Percentiles rank a stretch among this genome's conserved stretches.
Evolutionary conservation across 23 red algal genomes (phyloP).

Genomic region (Gracilariopsis chorda): DNA sequence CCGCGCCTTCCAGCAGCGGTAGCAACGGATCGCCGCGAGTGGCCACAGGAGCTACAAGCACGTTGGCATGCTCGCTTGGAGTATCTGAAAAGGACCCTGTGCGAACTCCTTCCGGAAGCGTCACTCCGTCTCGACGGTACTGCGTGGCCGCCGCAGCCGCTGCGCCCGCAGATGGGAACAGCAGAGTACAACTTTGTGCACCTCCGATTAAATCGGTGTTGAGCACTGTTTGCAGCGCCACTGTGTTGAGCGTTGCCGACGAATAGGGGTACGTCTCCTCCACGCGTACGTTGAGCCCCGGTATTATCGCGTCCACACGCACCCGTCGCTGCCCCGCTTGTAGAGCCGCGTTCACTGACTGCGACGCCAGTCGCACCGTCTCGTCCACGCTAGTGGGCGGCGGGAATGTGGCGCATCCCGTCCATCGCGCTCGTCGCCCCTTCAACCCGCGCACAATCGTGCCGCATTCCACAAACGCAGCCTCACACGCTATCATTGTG

Average conservation of each 20-base stretch:
- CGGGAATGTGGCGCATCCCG: not conserved
- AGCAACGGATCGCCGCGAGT: conserved; percentile 4
- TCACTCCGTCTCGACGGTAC: not conserved
- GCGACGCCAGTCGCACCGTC: not conserved
- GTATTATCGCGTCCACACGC: not conserved
- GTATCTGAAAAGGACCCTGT: not conserved
- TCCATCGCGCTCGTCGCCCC: too few relatives aligned
- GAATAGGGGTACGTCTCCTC: conserved; percentile 14
- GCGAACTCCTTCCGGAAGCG: not conserved
- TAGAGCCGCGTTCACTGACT: not conserved
- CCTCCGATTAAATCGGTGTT: not conserved
- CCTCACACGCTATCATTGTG: too few relatives aligned
- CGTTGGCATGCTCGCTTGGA: not conserved
- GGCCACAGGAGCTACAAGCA: conserved; percentile 4
- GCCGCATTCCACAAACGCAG: not conserved
- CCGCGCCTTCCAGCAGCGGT: not conserved
- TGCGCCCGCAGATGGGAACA: conserved; percentile 43
- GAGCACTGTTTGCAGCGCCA: not conserved
- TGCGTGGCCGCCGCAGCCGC: conserved; percentile 26
- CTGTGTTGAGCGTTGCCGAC: not conserved
- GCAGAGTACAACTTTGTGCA: not conserved
- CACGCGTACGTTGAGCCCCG: conserved; percentile 25
- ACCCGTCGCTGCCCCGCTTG: not conserved
- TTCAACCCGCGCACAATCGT: not conserved
- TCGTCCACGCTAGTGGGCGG: not conserved